These are phyloP conservation scores for Bryoerythrophyllum caledonicum DNA, from an alignment of 225 moss, liverwort and hornwort genomes.

Conservation along the genomic window DNA sequence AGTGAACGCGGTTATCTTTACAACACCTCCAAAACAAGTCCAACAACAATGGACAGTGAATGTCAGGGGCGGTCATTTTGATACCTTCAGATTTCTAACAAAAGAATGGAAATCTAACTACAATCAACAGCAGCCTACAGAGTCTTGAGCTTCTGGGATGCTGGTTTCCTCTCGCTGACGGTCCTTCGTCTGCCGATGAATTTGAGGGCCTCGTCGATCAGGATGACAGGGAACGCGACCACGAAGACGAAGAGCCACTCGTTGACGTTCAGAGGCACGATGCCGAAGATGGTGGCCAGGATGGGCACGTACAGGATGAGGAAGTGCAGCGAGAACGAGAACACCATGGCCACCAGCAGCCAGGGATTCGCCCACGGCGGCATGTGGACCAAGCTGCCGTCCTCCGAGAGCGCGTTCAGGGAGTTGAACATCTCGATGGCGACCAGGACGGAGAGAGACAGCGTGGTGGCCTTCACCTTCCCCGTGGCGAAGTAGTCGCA, in stretches of 20 bases:
- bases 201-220: constrained; percentile 87
- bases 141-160: constrained; percentile 46
- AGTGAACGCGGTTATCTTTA: constrained; percentile 4
- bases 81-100: not conserved
- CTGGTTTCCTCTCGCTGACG: constrained; percentile 34
- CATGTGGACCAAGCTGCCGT: constrained; percentile 76
- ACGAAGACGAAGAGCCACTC: constrained; percentile 54
- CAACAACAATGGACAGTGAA: not conserved
- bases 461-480: constrained; percentile 85
- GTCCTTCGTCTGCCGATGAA: constrained; percentile 78
- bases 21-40: constrained; percentile 8
- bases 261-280: constrained; percentile 48
- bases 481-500: constrained; percentile 84
- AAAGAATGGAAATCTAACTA: constrained; percentile 4
- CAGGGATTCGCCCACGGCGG: constrained; percentile 89
- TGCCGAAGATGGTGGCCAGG: constrained; percentile 44
- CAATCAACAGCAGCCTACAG: constrained; percentile 30
- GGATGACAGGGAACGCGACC: constrained; percentile 64
- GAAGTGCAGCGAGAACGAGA: constrained; percentile 74
- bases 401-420: constrained; percentile 85
- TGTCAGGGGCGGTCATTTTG: not conserved
- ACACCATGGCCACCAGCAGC: constrained; percentile 67
- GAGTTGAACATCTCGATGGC: constrained; percentile 96
- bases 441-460: constrained; percentile 85
- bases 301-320: constrained; percentile 75